A percentile compares a stretch with the other conserved stretches of the same genome.
phyloP scores from a whole-genome alignment of 1,284 basidiomycete genomes.

The Ceratobasidium sp. region DNA sequence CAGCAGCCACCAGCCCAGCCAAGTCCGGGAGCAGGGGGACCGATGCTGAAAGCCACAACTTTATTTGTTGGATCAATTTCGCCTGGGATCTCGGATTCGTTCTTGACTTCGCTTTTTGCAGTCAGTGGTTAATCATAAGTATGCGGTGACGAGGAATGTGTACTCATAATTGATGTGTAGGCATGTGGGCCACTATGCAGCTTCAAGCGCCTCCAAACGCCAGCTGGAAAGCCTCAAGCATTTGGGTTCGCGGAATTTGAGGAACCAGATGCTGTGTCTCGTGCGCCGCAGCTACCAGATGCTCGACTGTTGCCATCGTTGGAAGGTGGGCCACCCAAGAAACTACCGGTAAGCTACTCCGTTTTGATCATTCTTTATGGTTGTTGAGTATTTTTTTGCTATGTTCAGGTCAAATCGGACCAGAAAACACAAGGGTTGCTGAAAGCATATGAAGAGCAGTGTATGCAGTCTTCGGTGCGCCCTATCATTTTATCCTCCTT shows the following conservation, averaged over 20 bases:
- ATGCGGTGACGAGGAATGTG: slow-evolving; percentile 7
- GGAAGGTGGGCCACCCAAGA: slow-evolving; percentile 88
- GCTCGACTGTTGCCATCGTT: slow-evolving; percentile 88
- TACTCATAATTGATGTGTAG: slow-evolving; percentile 60
- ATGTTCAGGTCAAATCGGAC: slow-evolving; percentile 86
- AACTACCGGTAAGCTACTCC: slow-evolving; percentile 78
- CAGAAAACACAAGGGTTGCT: slow-evolving; percentile 92
- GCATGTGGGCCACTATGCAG: slow-evolving; percentile 89
- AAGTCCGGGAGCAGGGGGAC: slow-evolving; percentile 72
- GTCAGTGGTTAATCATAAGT: slow-evolving; percentile 64
- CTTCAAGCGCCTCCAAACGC: slow-evolving; percentile 91
- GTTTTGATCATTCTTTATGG: slow-evolving; percentile 48
- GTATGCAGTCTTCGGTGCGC: slow-evolving; percentile 83
- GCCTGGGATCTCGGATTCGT: slow-evolving; percentile 87
- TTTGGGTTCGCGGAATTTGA: slow-evolving; percentile 96
- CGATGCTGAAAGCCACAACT: slow-evolving; percentile 54
- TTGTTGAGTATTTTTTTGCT: slow-evolving; percentile 38
- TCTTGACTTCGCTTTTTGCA: slow-evolving; percentile 81
- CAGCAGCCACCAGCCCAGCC: slow-evolving; percentile 83
- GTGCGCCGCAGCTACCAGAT: slow-evolving; percentile 86
- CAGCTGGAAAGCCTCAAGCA: slow-evolving; percentile 91
- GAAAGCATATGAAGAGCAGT: slow-evolving; percentile 84
- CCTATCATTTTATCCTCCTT: not conserved
- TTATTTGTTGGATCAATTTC: slow-evolving; percentile 94
- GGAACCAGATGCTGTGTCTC: slow-evolving; percentile 89